Base-by-base conservation (phyloP, 352 stramenopile species). In the Globisporangium polare region DNA sequence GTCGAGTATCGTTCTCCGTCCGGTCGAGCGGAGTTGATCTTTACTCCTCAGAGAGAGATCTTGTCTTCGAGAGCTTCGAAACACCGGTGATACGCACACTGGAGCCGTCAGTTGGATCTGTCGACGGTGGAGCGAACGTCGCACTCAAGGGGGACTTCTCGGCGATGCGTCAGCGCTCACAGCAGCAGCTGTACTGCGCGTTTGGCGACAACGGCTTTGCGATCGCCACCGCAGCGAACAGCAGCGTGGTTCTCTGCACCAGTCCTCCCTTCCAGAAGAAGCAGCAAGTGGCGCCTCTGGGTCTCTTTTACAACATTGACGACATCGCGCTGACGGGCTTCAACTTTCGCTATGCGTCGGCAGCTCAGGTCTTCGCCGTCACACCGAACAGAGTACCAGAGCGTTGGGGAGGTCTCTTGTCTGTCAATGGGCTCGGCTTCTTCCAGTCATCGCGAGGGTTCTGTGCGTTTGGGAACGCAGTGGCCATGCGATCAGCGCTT, bases 341-440 rank as follows among this genome's bases (percentile, higher is more conserved):
- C 27, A 42, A 9, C 6, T 85, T 83, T 41, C 69, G 67, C 15
- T 85, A 83, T 45, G 52, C 46, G 3, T 29, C 27, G 18, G 41
- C 65, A 18, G 42, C 62, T 2, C 41, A 62, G 8, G 75, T 83
- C 53, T 26, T 51, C 22, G 63, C 52, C 4, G 20, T 74, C 6
- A 45, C 17, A n/a, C 73, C 73, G 35, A 26, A 33, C 1, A 60
- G 75, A 47, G 51, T 83, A 5, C 67, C 45, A 10, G 70, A 80
- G 24, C 33, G 42, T 20, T 61, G 33, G 18, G 37, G 20, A 15
- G 73, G 70, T 1, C 64, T 68, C n/a, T 10, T 85, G 17, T 66
- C 41, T 17, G 65, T 85, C 42, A 49, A 22, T 33, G 76, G 76
- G 6, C 12, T 50, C n/a, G 73, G 71, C 33, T 81, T 83, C 60